These are phyloP conservation scores for Coniochaeta sp. DNA, from an alignment of 2,329 filamentous ascomycete genomes.

Conservation along the genomic window DNA sequence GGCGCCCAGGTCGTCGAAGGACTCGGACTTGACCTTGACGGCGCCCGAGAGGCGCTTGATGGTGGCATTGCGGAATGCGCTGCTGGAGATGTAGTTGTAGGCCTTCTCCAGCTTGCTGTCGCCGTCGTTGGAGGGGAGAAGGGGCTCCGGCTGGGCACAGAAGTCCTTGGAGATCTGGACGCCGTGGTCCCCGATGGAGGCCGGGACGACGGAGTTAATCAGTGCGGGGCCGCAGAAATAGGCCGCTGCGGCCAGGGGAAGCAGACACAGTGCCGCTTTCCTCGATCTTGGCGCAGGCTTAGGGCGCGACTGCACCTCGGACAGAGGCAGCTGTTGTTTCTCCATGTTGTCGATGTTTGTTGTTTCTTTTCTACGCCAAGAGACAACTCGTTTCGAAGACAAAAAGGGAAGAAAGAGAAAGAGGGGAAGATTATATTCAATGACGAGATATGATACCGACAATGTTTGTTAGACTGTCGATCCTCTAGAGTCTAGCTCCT, in stretches of 20 bases:
- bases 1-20: constrained; percentile 37
- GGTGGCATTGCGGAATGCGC: constrained; percentile 15
- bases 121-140: constrained; percentile 11
- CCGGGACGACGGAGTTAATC: not conserved
- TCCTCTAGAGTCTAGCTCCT: too few species aligned
- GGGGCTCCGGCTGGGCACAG: constrained; percentile 16
- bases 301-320: not conserved
- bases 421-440: too few species aligned
- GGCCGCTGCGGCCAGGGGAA: not conserved
- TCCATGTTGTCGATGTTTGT: not conserved
- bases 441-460: too few species aligned
- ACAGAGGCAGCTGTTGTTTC: constrained; percentile 1
- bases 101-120: constrained; percentile 12
- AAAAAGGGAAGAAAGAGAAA: too few species aligned
- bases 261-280: not conserved
- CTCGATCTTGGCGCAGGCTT: not conserved
- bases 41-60: constrained; percentile 21
- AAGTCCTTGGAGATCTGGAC: constrained; percentile 1
- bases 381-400: not conserved
- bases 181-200: not conserved
- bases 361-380: not conserved
- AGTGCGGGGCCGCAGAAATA: not conserved
- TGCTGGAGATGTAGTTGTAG: constrained; percentile 13
- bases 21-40: constrained; percentile 23
- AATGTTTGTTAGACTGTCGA: too few species aligned